These are phyloP conservation scores for Aspergillus costaricaensis DNA, from an alignment of 2,329 filamentous ascomycete genomes.

Conservation along the genomic window DNA sequence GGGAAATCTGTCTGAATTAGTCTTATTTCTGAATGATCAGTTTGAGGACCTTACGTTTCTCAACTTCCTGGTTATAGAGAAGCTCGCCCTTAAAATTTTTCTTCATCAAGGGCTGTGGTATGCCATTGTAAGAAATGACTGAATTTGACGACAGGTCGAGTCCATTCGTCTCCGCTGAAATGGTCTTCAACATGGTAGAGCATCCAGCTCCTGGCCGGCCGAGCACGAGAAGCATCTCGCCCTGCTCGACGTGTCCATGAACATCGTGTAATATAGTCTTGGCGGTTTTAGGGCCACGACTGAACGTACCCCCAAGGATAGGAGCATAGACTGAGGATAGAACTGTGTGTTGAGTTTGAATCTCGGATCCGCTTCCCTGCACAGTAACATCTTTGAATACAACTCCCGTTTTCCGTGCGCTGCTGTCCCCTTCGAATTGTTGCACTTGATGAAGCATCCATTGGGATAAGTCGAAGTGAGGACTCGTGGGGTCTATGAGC, in stretches of 20 bases:
- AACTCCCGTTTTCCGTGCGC: slow-evolving; percentile 58
- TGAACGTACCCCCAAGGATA: slow-evolving; percentile 53
- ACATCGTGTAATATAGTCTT: slow-evolving; percentile 60
- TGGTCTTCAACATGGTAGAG: slow-evolving; percentile 80
- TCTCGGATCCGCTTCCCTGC: slow-evolving; percentile 64
- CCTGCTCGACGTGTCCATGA: slow-evolving; percentile 54
- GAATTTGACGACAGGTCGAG: slow-evolving; percentile 69
- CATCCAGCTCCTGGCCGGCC: slow-evolving; percentile 55
- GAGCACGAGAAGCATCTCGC: slow-evolving; percentile 48
- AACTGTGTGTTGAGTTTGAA: slow-evolving; percentile 70
- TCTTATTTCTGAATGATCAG: not conserved
- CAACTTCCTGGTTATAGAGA: slow-evolving; percentile 44
- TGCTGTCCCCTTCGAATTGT: slow-evolving; percentile 56
- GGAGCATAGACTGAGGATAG: slow-evolving; percentile 60
- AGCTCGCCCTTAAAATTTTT: slow-evolving; percentile 51
- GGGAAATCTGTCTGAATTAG: slow-evolving; percentile 47
- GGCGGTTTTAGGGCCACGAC: slow-evolving; percentile 47
- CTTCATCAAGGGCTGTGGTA: slow-evolving; percentile 70
- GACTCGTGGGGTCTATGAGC: slow-evolving; percentile 53
- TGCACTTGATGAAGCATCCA: slow-evolving; percentile 54
- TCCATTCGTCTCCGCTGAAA: slow-evolving; percentile 79
- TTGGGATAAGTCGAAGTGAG: slow-evolving; percentile 57
- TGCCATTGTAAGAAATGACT: slow-evolving; percentile 75
- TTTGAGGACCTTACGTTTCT: slow-evolving; percentile 32
- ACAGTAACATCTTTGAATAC: slow-evolving; percentile 67